These are phyloP conservation scores for Leccinum disarticulatum DNA, from an alignment of 768 basidiomycete genomes.

Conservation along the genomic window DNA sequence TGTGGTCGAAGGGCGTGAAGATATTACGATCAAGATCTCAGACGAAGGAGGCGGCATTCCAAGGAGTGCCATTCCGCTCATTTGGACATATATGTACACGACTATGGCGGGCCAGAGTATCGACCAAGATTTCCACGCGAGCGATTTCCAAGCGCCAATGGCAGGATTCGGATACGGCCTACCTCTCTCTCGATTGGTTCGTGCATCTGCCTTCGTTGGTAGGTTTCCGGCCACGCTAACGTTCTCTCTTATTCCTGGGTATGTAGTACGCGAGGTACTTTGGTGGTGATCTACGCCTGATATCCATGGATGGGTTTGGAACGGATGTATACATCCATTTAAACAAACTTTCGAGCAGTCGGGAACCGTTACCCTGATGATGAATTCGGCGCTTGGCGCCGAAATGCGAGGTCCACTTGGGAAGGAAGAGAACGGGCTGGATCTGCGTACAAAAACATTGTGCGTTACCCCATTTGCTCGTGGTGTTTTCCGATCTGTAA, in stretches of 20 bases:
- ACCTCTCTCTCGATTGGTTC: conserved; percentile 85
- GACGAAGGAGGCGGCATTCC: conserved; percentile 96
- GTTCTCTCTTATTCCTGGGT: not conserved
- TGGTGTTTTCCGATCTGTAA: not conserved
- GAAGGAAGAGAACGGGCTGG: not conserved
- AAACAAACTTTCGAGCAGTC: conserved; percentile 69
- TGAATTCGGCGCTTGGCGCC: not conserved
- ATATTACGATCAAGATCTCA: conserved; percentile 98
- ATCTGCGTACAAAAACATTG: not conserved
- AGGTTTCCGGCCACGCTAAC: conserved; percentile 42
- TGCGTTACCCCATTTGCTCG: conserved; percentile 4
- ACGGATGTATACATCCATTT: conserved; percentile 94
- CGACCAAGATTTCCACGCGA: conserved; percentile 71
- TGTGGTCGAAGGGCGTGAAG: conserved; percentile 94
- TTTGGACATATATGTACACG: conserved; percentile 99
- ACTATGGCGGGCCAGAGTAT: conserved; percentile 75
- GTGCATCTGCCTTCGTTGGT: conserved; percentile 59
- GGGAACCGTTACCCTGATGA: conserved; percentile 24
- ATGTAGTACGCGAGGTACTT: conserved; percentile 90
- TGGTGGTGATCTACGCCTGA: conserved; percentile 88
- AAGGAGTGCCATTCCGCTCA: conserved; percentile 80
- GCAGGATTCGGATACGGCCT: conserved; percentile 96
- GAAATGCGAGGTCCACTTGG: not conserved
- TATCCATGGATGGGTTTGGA: conserved; percentile 98
- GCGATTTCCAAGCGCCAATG: conserved; percentile 98